phyloP scores from a whole-genome alignment of 1,284 basidiomycete species.

The Puccinia polysora region DNA sequence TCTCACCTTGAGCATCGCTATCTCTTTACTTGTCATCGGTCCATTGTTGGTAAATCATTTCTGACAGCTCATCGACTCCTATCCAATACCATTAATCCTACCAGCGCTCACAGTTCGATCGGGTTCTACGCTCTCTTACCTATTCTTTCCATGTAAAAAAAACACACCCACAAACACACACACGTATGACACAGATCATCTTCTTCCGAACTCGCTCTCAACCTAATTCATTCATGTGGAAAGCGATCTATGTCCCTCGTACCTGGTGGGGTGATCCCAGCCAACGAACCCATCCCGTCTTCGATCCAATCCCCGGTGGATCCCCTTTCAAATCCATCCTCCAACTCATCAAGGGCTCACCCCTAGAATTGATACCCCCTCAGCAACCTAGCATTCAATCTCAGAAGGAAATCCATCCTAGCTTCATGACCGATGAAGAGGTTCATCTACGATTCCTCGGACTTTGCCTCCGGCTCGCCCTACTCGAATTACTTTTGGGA shows the following conservation, averaged over 20 bases:
- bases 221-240: conserved; percentile 17
- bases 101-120: background rate
- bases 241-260: conserved; percentile 22
- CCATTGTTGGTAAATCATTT: conserved; percentile 5
- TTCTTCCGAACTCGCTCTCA: conserved; percentile 14
- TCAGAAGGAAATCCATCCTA: background rate
- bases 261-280: conserved; percentile 32
- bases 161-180: background rate
- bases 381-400: background rate
- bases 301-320: conserved; percentile 3
- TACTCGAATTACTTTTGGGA: conserved; percentile 13
- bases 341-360: background rate
- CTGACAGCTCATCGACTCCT: background rate
- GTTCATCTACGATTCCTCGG: conserved; percentile 34
- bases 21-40: background rate
- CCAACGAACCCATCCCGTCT: conserved; percentile 4
- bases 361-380: background rate
- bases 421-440: conserved; percentile 21
- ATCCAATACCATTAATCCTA: background rate
- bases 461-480: conserved; percentile 21
- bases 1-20: background rate
- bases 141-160: no score
- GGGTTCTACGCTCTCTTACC: background rate
- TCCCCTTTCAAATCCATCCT: conserved; percentile 20
- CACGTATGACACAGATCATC: conserved; percentile 5